A percentile compares a stretch with the other conserved stretches of the same genome.
These are phyloP conservation scores for Solanum pinnatisectum DNA, from an alignment of 257 asterid genomes.

Conservation along the genomic window DNA sequence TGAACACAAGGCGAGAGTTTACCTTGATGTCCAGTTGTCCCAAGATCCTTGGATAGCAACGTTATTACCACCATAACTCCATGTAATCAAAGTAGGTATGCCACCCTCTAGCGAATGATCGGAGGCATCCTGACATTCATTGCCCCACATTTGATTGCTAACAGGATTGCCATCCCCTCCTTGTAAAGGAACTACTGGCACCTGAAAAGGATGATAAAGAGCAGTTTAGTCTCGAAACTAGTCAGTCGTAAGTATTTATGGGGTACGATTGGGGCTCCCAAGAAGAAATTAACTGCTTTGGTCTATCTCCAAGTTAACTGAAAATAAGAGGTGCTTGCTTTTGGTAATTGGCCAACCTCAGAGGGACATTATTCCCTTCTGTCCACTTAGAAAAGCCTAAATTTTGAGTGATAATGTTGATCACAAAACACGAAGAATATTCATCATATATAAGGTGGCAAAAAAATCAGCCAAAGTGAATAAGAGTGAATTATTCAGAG, in stretches of 20 bases:
- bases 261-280: background rate
- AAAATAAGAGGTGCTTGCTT: background rate
- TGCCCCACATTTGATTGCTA: slow-evolving; percentile 27
- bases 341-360: background rate
- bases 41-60: slow-evolving; percentile 90
- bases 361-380: background rate
- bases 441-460: background rate
- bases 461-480: background rate
- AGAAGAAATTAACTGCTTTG: background rate
- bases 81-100: slow-evolving; percentile 23
- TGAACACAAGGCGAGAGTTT: background rate
- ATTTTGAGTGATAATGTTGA: background rate
- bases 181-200: slow-evolving; percentile 52
- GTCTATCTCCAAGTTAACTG: background rate
- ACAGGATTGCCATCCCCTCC: slow-evolving; percentile 34
- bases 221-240: background rate
- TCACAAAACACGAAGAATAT: background rate
- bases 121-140: slow-evolving; percentile 1
- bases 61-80: slow-evolving; percentile 45
- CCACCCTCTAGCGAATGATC: slow-evolving; percentile 4
- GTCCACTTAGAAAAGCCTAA: background rate
- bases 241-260: background rate
- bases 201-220: slow-evolving; percentile 34
- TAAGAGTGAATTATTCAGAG: background rate
- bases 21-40: slow-evolving; percentile 95